Evolutionary conservation across 179 eudicot species (phyloP).

Genomic region (Silene coronaria): DNA sequence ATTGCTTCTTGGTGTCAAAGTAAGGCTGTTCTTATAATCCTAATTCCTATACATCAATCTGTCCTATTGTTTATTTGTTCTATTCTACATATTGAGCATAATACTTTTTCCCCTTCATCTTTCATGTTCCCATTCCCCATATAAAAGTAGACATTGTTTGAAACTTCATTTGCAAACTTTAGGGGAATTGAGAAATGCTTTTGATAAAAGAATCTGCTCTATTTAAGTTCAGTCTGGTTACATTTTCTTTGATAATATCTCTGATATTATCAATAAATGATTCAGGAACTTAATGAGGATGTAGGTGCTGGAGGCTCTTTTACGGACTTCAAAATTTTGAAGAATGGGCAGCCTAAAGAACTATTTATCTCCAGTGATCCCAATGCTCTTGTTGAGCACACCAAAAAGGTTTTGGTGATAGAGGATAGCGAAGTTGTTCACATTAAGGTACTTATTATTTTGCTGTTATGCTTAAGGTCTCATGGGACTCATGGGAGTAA

Average conservation of each 20-base stretch:
- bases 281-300: slow-evolving; percentile 64
- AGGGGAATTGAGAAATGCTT: background rate
- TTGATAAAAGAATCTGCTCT: background rate
- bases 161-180: background rate
- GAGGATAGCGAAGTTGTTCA: slow-evolving; percentile 97
- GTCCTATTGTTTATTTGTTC: background rate
- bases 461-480: background rate
- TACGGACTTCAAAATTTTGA: slow-evolving; percentile 56
- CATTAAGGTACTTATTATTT: slow-evolving; percentile 52
- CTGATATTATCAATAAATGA: slow-evolving; percentile 17
- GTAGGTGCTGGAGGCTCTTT: slow-evolving; percentile 46
- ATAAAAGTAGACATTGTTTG: background rate
- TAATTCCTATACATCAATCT: background rate
- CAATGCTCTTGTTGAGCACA: slow-evolving; percentile 88
- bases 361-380: slow-evolving; percentile 92
- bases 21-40: slow-evolving; percentile 6
- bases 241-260: background rate
- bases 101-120: background rate
- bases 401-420: slow-evolving; percentile 86
- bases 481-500: too few species aligned
- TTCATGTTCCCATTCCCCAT: background rate
- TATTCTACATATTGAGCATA: background rate
- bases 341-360: slow-evolving; percentile 78
- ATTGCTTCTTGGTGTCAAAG: slow-evolving; percentile 93
- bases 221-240: background rate